These are phyloP conservation scores for Amanita inopinata DNA, from an alignment of 768 basidiomycete genomes.

Conservation along the genomic window DNA sequence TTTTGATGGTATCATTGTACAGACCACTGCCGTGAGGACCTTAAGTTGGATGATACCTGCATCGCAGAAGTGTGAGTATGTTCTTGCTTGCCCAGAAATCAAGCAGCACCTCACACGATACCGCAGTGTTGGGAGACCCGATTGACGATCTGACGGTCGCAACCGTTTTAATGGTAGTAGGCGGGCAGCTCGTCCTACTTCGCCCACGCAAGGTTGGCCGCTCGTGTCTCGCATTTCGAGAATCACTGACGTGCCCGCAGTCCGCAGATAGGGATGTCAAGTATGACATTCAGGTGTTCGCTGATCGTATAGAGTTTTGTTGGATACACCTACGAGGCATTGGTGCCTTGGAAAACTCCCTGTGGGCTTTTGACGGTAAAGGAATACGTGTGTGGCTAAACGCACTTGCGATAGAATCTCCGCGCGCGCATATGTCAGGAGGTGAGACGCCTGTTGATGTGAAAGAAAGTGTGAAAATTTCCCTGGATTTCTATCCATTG, in stretches of 20 bases:
- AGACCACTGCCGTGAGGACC: constrained; percentile 76
- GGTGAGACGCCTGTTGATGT: constrained; percentile 37
- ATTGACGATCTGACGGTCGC: constrained; percentile 88
- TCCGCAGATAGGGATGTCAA: constrained; percentile 82
- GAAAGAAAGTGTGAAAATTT: constrained; percentile 89
- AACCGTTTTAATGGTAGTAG: constrained; percentile 92
- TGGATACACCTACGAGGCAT: constrained; percentile 97
- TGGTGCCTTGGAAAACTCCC: constrained; percentile 86
- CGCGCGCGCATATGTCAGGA: constrained; percentile 25
- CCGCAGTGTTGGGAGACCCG: constrained; percentile 84
- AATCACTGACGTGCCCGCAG: constrained; percentile 25
- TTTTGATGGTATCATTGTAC: constrained; percentile 82
- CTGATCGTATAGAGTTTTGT: constrained; percentile 95
- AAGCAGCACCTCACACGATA: not conserved
- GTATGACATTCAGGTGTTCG: constrained; percentile 96
- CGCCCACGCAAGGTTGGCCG: constrained; percentile 78
- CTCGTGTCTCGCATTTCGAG: not conserved
- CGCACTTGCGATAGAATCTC: constrained; percentile 80
- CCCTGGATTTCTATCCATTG: constrained; percentile 90
- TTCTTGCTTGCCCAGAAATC: constrained; percentile 9
- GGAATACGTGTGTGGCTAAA: constrained; percentile 92
- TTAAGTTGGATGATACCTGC: constrained; percentile 96
- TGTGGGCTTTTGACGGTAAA: constrained; percentile 94
- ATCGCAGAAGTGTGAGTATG: constrained; percentile 77
- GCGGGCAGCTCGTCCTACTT: constrained; percentile 81